These are phyloP conservation scores for Tremella fuciformis DNA, from an alignment of 768 basidiomycete species.

Conservation along the genomic window DNA sequence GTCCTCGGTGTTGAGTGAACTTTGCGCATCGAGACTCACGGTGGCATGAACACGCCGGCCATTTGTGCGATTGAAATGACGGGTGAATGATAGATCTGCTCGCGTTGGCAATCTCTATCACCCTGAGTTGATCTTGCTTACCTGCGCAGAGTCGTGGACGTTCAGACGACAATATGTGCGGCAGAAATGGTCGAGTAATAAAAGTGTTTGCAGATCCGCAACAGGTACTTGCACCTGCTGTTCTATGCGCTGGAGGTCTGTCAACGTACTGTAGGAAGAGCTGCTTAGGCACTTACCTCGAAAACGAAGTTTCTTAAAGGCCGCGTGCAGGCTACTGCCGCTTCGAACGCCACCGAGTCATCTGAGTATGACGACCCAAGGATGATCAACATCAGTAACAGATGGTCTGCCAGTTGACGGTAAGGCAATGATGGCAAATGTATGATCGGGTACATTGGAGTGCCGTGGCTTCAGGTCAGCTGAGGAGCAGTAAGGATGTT, in stretches of 20 bases:
- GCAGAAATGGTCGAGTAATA: slow-evolving; percentile 10
- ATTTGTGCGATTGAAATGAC: slow-evolving; percentile 10
- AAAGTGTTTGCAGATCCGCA: slow-evolving; percentile 9
- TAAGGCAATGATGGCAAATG: slow-evolving; percentile 8
- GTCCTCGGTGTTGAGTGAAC: too few species aligned
- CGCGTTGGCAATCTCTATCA: background rate
- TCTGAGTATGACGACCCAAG: slow-evolving; percentile 5
- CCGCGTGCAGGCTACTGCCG: background rate
- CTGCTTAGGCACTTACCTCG: background rate
- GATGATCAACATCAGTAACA: slow-evolving; percentile 5
- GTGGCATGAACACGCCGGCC: slow-evolving; percentile 9
- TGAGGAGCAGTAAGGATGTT: too few species aligned
- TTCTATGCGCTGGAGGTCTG: background rate
- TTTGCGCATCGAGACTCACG: slow-evolving; percentile 1
- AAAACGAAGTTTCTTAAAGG: slow-evolving; percentile 8
- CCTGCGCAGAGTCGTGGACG: slow-evolving; percentile 9
- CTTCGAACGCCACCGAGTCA: slow-evolving; percentile 4
- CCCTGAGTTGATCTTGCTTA: background rate
- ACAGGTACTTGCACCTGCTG: slow-evolving; percentile 3
- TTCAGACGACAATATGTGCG: slow-evolving; percentile 9
- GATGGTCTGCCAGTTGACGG: slow-evolving; percentile 2
- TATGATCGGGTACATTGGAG: slow-evolving; percentile 11
- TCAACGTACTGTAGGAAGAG: background rate
- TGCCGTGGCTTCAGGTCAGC: background rate
- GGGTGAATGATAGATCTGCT: slow-evolving; percentile 9